These are phyloP conservation scores for Penicillium robsamsonii DNA, from an alignment of 495 filamentous ascomycete species.

Conservation along the genomic window DNA sequence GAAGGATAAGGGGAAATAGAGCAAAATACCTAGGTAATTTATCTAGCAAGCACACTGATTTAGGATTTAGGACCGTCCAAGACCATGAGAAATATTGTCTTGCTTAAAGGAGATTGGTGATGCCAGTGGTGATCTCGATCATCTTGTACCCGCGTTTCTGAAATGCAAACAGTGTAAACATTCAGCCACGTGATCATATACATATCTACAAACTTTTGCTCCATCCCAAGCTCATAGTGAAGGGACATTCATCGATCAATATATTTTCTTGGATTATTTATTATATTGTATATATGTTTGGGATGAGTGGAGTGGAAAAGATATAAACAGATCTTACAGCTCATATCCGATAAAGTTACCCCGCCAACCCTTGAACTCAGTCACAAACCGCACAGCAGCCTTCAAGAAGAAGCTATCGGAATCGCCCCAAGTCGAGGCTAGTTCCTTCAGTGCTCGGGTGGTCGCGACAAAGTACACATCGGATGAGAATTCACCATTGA, in stretches of 20 bases:
- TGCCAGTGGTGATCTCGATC: neutral
- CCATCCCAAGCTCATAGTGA: neutral
- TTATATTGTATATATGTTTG: neutral
- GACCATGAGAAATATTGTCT: neutral
- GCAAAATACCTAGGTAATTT: too few species aligned
- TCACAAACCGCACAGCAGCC: constrained; percentile 74
- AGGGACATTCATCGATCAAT: neutral
- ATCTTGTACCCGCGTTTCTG: neutral
- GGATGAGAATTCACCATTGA: constrained; percentile 60
- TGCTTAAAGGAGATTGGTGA: neutral
- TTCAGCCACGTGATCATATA: neutral
- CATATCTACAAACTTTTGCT: neutral
- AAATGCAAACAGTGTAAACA: constrained; percentile 9
- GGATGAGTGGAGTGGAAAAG: neutral
- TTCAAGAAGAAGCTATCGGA: constrained; percentile 71
- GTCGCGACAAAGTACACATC: constrained; percentile 87
- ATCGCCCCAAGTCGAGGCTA: constrained; percentile 81
- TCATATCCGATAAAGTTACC: constrained; percentile 43
- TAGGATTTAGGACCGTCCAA: neutral
- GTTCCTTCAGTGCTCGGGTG: constrained; percentile 69
- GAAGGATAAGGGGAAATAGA: neutral
- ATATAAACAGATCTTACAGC: neutral
- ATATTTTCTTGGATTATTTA: neutral
- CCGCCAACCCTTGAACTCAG: constrained; percentile 77
- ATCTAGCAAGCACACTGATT: neutral